These are phyloP conservation scores for Dryadomyces quercus-mongolicae DNA, from an alignment of 2,329 filamentous ascomycete genomes.

Conservation along the genomic window DNA sequence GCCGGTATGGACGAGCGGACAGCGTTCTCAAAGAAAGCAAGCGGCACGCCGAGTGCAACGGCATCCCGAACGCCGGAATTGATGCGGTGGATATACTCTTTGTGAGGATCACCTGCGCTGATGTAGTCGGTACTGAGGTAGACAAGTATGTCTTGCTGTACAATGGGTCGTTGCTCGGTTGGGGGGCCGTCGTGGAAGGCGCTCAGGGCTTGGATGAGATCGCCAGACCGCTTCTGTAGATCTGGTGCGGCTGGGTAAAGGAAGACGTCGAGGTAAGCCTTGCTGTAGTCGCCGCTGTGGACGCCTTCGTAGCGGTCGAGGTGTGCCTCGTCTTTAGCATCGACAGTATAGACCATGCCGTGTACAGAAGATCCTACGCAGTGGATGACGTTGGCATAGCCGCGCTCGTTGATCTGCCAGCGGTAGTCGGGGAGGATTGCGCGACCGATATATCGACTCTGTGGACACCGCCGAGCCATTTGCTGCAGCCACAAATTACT, in stretches of 20 bases:
- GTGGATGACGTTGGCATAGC: conserved; percentile 29
- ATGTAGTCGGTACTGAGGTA: conserved; percentile 24
- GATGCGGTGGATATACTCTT: conserved; percentile 28
- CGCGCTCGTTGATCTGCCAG: conserved; percentile 34
- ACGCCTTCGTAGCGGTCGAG: conserved; percentile 22
- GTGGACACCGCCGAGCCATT: conserved; percentile 31
- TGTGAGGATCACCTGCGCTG: conserved; percentile 21
- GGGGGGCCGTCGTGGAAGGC: conserved; percentile 1
- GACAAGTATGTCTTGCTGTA: conserved; percentile 22
- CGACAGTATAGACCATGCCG: conserved; percentile 24
- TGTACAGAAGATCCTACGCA: conserved; percentile 17
- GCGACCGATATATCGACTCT: conserved; percentile 25
- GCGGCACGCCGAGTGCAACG: conserved; percentile 16
- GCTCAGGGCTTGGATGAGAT: conserved; percentile 5
- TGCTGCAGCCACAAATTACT: conserved; percentile 31
- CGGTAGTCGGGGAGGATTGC: conserved; percentile 25
- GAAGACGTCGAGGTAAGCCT: conserved; percentile 20
- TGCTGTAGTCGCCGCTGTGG: conserved; percentile 25
- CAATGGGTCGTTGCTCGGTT: background rate
- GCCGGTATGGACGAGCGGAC: background rate
- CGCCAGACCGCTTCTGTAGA: background rate
- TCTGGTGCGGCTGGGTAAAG: conserved; percentile 20
- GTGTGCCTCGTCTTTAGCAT: background rate
- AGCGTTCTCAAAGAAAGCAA: background rate
- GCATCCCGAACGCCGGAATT: conserved; percentile 27